Conservation (phyloP, 1,284 basidiomycete species). For the Pseudozyma hubeiensis region DNA sequence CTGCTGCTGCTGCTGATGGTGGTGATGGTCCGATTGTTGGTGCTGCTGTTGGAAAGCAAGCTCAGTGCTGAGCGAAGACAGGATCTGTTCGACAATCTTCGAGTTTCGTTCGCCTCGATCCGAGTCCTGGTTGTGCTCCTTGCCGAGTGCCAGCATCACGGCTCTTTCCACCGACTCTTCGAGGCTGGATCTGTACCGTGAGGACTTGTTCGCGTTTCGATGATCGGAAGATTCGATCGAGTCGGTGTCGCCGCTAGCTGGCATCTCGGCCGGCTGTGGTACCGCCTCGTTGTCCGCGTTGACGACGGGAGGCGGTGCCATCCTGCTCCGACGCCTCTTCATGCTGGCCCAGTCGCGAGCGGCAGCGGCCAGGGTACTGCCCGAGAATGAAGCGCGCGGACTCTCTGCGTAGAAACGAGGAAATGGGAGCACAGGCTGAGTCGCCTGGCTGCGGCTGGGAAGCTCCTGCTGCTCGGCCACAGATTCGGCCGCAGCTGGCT, state of each 20-base stretch:
- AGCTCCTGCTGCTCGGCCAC: neutral
- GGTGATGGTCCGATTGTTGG: neutral
- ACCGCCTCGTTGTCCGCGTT: slow-evolving; percentile 5
- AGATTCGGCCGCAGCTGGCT: neutral
- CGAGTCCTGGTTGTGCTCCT: slow-evolving; percentile 6
- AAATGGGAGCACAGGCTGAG: neutral
- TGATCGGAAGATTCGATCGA: neutral
- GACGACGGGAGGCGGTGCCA: slow-evolving; percentile 3
- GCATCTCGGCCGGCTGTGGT: neutral
- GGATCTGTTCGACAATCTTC: slow-evolving; percentile 32
- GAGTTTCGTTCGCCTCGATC: slow-evolving; percentile 21
- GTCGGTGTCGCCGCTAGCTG: neutral
- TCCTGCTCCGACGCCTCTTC: slow-evolving; percentile 19
- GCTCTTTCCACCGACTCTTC: slow-evolving; percentile 41
- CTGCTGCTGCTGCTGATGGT: neutral
- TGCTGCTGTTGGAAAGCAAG: slow-evolving; percentile 10
- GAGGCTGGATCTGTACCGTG: slow-evolving; percentile 1
- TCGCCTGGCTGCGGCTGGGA: neutral
- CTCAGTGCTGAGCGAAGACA: slow-evolving; percentile 25
- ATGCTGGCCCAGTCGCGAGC: slow-evolving; percentile 50
- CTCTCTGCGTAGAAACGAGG: slow-evolving; percentile 9
- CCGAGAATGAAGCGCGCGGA: slow-evolving; percentile 40
- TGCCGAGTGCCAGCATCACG: slow-evolving; percentile 29
- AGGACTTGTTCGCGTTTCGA: neutral
- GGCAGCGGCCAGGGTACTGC: slow-evolving; percentile 43